Evolutionary conservation across 176 grass and related monocot genomes (phyloP), one percentile per base, ranked within the genome.

Genomic region (Lolium multiflorum): DNA sequence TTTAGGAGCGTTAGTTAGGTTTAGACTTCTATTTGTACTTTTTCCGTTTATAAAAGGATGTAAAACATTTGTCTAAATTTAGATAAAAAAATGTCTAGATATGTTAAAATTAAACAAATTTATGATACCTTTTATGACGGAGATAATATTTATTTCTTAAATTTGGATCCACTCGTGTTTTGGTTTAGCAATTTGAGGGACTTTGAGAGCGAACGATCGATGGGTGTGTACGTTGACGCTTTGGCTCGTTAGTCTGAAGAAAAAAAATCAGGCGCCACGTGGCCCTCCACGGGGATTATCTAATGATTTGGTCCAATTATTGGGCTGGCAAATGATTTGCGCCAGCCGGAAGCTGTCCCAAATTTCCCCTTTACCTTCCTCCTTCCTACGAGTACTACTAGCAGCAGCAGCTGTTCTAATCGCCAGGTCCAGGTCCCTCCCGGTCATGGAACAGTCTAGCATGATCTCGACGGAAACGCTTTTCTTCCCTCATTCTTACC

Each of bases 241-340:
- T 91, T 77, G 51, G 43, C 52, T 17, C 14, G 50, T 70, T 50
- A 9, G 70, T 61, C 15, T 13, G 11, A 69, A 35, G 28, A 18
- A 7, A 35, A 48, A n/a, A 88, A 62, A 81, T 54, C 46, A 0
- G 44, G 14, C 28, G 62, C 86, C 82, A 88, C 86, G 77, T 85
- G 81, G 82, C 22, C 82, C 62, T 26, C 55, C 51, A 55, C 3
- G 41, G n/a, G 51, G 31, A 46, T 81, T 71, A 77, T 85, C 82
- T 85, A 91, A 86, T 88, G 77, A 91, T 85, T 85, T 81, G 54
- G 16, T 4, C 76, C 73, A 84, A 84, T 89, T 17, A 89, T 89
- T 89, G 81, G n/a, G 56, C 66, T 18, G 16, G 15, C 74, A 89
- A 84, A 84, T 89, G 87, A 89, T 89, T 84, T 84, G 54, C 31